Evolutionary conservation across 371 early-diverging fungal genomes (phyloP).

Genomic region (Syncephalis plumigaleata): DNA sequence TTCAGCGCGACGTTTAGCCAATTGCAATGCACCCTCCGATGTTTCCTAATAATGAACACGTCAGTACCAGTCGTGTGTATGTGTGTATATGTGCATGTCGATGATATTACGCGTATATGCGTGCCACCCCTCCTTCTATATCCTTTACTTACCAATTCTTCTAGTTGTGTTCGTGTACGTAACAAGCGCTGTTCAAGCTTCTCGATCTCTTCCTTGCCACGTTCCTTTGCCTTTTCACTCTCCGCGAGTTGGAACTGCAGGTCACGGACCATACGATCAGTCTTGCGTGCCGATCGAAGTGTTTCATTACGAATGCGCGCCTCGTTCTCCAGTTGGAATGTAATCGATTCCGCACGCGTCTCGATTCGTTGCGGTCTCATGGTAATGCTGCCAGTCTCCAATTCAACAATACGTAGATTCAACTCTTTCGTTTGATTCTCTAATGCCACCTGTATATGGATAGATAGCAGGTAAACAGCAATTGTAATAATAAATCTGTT

Average conservation of each 20-base stretch:
- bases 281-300: conserved; percentile 32
- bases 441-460: conserved; percentile 19
- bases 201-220: conserved; percentile 47
- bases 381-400: conserved; percentile 38
- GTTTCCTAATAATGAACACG: conserved; percentile 21
- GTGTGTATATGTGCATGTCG: background rate
- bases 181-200: conserved; percentile 48
- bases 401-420: conserved; percentile 44
- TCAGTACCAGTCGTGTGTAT: background rate
- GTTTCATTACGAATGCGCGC: conserved; percentile 38
- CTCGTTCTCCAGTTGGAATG: conserved; percentile 39
- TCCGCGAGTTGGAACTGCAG: conserved; percentile 64
- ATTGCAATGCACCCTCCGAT: conserved; percentile 42
- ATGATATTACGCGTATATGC: background rate
- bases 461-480: background rate
- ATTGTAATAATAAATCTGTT: background rate
- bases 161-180: conserved; percentile 40
- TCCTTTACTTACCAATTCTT: conserved; percentile 49
- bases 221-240: conserved; percentile 43
- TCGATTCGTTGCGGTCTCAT: conserved; percentile 32
- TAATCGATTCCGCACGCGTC: conserved; percentile 42
- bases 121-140: too few species aligned
- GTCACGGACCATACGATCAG: conserved; percentile 63
- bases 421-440: conserved; percentile 67
- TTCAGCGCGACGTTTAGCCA: conserved; percentile 57